These are phyloP conservation scores for Escovopsis sp. DNA, from an alignment of 2,329 filamentous ascomycete genomes.

Conservation along the genomic window DNA sequence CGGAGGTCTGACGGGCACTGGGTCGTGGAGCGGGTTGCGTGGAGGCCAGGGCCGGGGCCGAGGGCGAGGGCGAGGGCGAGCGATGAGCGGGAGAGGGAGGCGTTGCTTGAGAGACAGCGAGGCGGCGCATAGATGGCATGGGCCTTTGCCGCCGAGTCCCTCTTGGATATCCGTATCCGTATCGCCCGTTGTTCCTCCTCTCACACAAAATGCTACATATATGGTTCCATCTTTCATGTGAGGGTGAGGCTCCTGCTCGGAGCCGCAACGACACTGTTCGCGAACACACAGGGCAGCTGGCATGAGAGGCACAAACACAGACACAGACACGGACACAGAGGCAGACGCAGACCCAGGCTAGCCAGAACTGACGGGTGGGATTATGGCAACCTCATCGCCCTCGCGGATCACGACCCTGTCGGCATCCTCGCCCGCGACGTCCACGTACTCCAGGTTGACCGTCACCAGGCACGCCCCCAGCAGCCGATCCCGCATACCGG, in stretches of 20 bases:
- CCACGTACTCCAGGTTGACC: conserved; percentile 69
- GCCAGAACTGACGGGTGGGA: conserved; percentile 77
- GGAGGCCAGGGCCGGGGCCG: not conserved
- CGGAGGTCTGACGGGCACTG: conserved; percentile 9
- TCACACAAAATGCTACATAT: too few relatives aligned
- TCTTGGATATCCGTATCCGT: too few relatives aligned
- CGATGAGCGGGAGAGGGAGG: conserved; percentile 15
- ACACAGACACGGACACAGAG: not conserved
- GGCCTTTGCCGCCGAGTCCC: not conserved
- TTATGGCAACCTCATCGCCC: conserved; percentile 75
- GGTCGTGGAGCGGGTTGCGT: conserved; percentile 6
- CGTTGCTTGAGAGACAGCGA: conserved; percentile 11
- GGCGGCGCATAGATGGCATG: not conserved
- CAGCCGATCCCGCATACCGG: conserved; percentile 53
- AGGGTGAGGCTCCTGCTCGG: not conserved
- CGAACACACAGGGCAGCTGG: not conserved
- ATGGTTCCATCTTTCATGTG: not conserved
- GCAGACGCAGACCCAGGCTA: conserved; percentile 19
- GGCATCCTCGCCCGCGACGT: conserved; percentile 33
- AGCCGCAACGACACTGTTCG: not conserved
- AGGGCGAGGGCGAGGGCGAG: not conserved
- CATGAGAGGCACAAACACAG: not conserved
- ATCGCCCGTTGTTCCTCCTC: too few relatives aligned
- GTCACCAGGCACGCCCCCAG: conserved; percentile 62
- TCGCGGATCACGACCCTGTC: conserved; percentile 40